Evolutionary conservation across 1,284 basidiomycete species (phyloP).

Genomic region (Cryptococcus amylolentus): DNA sequence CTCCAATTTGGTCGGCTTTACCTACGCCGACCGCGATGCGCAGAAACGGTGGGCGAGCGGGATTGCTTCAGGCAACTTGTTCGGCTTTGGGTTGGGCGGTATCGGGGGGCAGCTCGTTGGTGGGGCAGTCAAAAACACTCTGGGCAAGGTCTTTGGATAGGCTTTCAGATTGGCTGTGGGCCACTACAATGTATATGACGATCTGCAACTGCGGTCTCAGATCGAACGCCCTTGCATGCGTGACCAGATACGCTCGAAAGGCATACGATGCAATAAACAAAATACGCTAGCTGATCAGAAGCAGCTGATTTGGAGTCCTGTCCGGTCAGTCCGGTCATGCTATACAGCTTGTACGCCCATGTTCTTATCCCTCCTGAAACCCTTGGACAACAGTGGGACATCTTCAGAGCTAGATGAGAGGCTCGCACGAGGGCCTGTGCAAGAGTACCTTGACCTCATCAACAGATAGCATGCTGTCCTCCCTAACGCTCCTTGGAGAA

Average conservation of each 20-base stretch:
- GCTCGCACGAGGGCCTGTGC: no score
- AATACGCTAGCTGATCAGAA: no score
- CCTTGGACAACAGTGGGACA: no score
- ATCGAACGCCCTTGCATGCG: not conserved
- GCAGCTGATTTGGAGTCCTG: no score
- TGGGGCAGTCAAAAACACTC: conserved; percentile 71
- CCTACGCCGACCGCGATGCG: conserved; percentile 79
- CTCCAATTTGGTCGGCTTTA: conserved; percentile 87
- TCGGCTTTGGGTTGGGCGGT: conserved; percentile 60
- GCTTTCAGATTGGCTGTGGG: not conserved
- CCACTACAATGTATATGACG: no score
- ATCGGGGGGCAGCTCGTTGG: conserved; percentile 74
- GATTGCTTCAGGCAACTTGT: conserved; percentile 59
- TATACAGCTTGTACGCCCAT: no score
- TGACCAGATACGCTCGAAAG: not conserved
- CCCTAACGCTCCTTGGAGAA: no score
- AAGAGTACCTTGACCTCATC: no score
- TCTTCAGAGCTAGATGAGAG: no score
- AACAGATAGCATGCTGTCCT: no score
- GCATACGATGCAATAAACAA: not conserved
- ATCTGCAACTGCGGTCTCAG: not conserved
- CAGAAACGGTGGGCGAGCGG: conserved; percentile 76
- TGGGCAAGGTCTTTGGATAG: conserved; percentile 60
- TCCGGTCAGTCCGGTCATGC: no score
- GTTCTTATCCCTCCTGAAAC: no score